Percentiles rank a stretch among this genome's conserved stretches.
phyloP scores from a whole-genome alignment of 305 asterid genomes.

The Andrographis paniculata region DNA sequence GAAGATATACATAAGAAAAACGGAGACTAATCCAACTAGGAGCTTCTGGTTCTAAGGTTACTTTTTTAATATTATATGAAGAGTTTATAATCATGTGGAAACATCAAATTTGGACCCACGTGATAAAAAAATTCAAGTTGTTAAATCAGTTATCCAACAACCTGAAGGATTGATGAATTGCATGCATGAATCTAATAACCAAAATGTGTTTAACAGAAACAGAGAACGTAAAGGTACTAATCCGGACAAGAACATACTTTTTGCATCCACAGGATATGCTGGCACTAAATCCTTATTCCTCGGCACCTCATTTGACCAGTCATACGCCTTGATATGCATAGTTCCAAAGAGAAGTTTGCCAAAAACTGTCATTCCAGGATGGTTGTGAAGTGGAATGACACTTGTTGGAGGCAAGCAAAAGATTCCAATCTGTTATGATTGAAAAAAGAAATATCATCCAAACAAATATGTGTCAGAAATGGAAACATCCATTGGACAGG shows the following conservation, averaged over 20 bases:
- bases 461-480: not conserved
- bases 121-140: not conserved
- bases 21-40: no score
- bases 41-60: no score
- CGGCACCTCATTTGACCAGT: slow-evolving; percentile 47
- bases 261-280: slow-evolving; percentile 14
- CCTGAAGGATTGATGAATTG: not conserved
- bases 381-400: slow-evolving; percentile 88
- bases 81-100: no score
- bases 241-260: slow-evolving; percentile 25
- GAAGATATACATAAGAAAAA: no score
- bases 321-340: slow-evolving; percentile 83
- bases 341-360: slow-evolving; percentile 77
- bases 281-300: slow-evolving; percentile 10
- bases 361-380: slow-evolving; percentile 31
- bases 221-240: not conserved
- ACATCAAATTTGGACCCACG: not conserved
- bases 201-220: not conserved
- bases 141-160: not conserved
- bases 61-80: no score
- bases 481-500: not conserved
- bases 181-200: not conserved
- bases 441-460: not conserved
- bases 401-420: slow-evolving; percentile 83
- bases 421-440: slow-evolving; percentile 54